These are phyloP conservation scores for Cicer cuneatum DNA, from an alignment of 306 rosid genomes.

Conservation along the genomic window DNA sequence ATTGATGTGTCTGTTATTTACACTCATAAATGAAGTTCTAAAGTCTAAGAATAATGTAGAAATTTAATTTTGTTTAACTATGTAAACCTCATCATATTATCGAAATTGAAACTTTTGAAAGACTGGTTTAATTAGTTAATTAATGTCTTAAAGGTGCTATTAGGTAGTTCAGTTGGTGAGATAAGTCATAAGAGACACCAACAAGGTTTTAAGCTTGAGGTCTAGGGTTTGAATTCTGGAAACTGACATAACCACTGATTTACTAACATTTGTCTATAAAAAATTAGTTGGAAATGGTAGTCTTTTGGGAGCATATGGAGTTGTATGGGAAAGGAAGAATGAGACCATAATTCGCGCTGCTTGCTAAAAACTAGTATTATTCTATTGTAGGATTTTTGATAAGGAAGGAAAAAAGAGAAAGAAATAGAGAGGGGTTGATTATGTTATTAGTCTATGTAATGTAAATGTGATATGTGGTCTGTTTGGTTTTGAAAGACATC, in stretches of 20 bases:
- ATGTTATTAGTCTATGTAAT: not conserved
- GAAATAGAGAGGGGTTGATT: not conserved
- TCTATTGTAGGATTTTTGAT: not conserved
- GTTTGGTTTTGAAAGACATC: too few relatives aligned
- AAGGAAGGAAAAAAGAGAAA: not conserved
- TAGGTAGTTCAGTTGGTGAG: too few relatives aligned
- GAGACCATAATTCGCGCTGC: not conserved
- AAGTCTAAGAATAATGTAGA: not conserved
- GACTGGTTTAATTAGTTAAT: not conserved
- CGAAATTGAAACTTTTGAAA: too few relatives aligned
- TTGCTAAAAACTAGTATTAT: not conserved
- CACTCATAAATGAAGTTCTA: not conserved
- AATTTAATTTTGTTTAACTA: slow-evolving; percentile 2
- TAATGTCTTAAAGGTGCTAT: not conserved
- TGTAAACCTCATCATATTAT: not conserved
- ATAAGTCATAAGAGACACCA: too few relatives aligned
- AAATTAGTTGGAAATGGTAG: not conserved
- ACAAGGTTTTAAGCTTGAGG: too few relatives aligned
- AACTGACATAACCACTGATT: too few relatives aligned
- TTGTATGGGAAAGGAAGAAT: not conserved
- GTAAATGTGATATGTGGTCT: too few relatives aligned
- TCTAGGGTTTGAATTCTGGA: too few relatives aligned
- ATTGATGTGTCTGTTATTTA: not conserved
- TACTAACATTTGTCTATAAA: too few relatives aligned
- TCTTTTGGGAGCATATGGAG: not conserved